phyloP scores from a whole-genome alignment of 805 yeast species.

The Candida boidinii region DNA sequence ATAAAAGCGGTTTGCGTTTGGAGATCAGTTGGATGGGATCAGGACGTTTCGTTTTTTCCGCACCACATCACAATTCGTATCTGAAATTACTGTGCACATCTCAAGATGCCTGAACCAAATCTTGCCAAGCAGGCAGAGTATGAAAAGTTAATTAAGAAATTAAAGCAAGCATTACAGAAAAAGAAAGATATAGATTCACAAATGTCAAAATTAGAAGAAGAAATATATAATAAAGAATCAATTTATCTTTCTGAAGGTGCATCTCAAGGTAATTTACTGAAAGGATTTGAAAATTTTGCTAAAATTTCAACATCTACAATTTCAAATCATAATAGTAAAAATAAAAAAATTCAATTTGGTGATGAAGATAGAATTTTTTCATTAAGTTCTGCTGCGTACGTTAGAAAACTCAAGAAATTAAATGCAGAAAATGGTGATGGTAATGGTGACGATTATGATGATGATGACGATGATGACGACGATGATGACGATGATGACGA shows the following conservation, averaged over 20 bases:
- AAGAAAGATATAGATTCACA: constrained; percentile 61
- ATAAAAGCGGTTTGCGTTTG: no score
- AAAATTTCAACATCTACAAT: constrained; percentile 28
- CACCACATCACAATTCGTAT: background rate
- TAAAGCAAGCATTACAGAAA: constrained; percentile 52
- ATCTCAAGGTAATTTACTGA: constrained; percentile 71
- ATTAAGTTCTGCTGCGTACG: constrained; percentile 61
- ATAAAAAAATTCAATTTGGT: constrained; percentile 43
- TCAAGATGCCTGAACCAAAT: constrained; percentile 12
- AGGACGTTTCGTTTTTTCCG: no score
- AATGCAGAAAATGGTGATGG: constrained; percentile 14
- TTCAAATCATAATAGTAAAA: constrained; percentile 18
- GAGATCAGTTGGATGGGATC: no score
- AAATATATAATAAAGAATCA: constrained; percentile 69
- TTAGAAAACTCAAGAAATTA: constrained; percentile 50
- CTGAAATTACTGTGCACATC: background rate
- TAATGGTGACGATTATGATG: constrained; percentile 3
- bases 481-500: constrained; percentile 11
- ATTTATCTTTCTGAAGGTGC: constrained; percentile 65
- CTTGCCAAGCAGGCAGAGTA: constrained; percentile 47
- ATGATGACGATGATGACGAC: constrained; percentile 10
- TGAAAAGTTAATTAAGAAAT: constrained; percentile 54
- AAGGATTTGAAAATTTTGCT: constrained; percentile 80
- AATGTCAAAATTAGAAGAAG: constrained; percentile 60
- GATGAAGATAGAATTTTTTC: constrained; percentile 81